phyloP scores from a whole-genome alignment of 2,329 filamentous ascomycete species.

The Bipolaris victoriae region DNA sequence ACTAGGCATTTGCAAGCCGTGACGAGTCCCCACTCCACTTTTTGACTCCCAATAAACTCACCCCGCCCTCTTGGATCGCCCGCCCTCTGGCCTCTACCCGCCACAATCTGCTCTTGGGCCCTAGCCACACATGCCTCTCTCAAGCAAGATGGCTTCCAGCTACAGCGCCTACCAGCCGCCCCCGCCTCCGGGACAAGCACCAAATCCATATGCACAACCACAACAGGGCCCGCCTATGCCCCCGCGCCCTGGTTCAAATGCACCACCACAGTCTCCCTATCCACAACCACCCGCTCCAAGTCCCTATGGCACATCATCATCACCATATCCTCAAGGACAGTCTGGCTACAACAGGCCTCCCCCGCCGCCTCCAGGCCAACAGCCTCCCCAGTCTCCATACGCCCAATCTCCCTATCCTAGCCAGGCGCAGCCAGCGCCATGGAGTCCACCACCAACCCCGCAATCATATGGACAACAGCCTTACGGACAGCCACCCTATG shows the following conservation, averaged over 20 bases:
- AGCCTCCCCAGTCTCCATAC: conserved; percentile 34
- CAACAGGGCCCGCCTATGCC: conserved; percentile 37
- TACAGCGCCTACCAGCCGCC: conserved; percentile 42
- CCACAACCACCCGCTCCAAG: conserved; percentile 45
- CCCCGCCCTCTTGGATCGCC: conserved; percentile 17
- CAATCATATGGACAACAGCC: conserved; percentile 41
- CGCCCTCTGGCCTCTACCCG: conserved; percentile 7
- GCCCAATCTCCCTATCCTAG: conserved; percentile 16
- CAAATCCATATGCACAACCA: conserved; percentile 39
- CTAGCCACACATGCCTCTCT: conserved; percentile 37
- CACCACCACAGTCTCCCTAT: conserved; percentile 52
- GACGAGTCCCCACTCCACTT: conserved; percentile 29
- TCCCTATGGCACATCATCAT: conserved; percentile 47
- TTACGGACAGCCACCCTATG: conserved; percentile 33
- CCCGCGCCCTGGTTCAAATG: conserved; percentile 44
- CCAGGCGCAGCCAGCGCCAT: conserved; percentile 28
- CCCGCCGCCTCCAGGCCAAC: conserved; percentile 40
- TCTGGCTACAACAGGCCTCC: conserved; percentile 44
- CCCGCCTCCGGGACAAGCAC: conserved; percentile 33
- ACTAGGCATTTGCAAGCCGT: conserved; percentile 26
- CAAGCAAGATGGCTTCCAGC: conserved; percentile 37
- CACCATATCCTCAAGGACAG: conserved; percentile 47
- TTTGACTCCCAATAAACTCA: conserved; percentile 35
- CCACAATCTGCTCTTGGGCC: conserved; percentile 20
- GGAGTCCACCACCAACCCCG: conserved; percentile 37